Evolutionary conservation across 441 rosid species (phyloP), one percentile per base, ranked within the genome.

Genomic region (Eutrema salsugineum): DNA sequence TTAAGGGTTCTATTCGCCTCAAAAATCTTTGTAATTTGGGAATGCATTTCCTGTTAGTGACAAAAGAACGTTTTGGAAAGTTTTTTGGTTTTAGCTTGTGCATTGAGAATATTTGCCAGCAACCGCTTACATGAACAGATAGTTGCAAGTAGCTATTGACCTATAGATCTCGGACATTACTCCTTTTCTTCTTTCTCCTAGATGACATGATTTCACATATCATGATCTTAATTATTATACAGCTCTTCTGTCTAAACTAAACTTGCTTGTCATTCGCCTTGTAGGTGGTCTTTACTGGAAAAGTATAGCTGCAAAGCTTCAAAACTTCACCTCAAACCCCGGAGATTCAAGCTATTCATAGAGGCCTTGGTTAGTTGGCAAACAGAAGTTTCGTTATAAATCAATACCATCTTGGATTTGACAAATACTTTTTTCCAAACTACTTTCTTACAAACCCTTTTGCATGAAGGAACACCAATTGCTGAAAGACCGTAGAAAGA

Each of bases 241-340:
- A 35, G 15, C 11, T 61, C n/a, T 24, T 35, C 30, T 49, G 27
- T 70, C 57, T 48, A 48, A 39, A 10, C 51, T 35, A 47, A 27
- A 49, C 27, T 30, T 64, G 53, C 0, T 64, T 16, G 33, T 71
- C 19, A 27, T 72, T 35, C 71, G 59, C 70, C 77, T 60, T 79
- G 63, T 83, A 95, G 99, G 99, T 95, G 99, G 98, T 91, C 99
- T 77, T 84, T 95, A 75, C 80, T 95, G 82, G 99, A 93, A 82
- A 95, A 95, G 79, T 89, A 95, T 79, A 95, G 97, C 79, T 95
- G 97, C 82, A 93, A 90, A 84, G 98, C 98, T 73, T 95, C 99
- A 68, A 95, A 95, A 81, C 98, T 95, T 84, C 99, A 95, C 79
- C 77, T 93, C 72, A 95, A 91, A 84, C 99, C 98, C 5, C 88